Base-by-base conservation (phyloP, 331 rosid species). In the Erythrophleum ivorense region DNA sequence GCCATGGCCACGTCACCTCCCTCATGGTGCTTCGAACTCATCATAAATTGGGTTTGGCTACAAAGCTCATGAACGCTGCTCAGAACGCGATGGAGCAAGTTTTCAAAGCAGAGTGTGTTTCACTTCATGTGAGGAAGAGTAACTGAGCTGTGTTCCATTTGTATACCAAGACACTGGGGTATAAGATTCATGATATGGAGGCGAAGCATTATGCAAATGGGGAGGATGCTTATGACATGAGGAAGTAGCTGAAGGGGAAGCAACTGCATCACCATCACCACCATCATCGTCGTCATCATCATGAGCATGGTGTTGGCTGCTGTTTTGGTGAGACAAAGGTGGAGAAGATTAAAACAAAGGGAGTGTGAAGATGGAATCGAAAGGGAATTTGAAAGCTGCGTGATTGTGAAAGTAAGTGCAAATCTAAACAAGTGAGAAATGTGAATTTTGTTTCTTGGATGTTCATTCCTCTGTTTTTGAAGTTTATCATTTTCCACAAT, bases 11-110 rank as follows among this genome's bases (percentile, higher is more conserved):
- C 82, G 93, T 95, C 59, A 95, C 98, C 73, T 95, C 98, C 46
- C 94, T 95, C 48, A 97, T 98, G 9, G 98, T 95, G 60, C 90
- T 95, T 64, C 90, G 98, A 12, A 93, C 98, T 29, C 98, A 95
- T 81, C 91, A 97, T 68, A 95, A 95, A 29, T 84, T 92, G n/a
- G 98, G 98, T 5, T 84, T 95, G 50, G 98, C 97, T 70, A 95
- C 98, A 55, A 95, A 93, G 84, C 98, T 95, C 88, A 95, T 95
- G 98, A 90, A 70, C 78, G 98, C 98, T 2, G 98, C 98, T 1
- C 98, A 95, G 73, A 91, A 86, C 78, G 97, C 98, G 72, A 95
- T 95, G 98, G 98, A 93, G 33, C 98, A 92, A 75, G 98, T 93
- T 38, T 79, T 79, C 36, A 79, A 81, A 0, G 97, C 98, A 0